Conservation (phyloP, 2,329 filamentous ascomycete species). For the Xylaria polymorpha region DNA sequence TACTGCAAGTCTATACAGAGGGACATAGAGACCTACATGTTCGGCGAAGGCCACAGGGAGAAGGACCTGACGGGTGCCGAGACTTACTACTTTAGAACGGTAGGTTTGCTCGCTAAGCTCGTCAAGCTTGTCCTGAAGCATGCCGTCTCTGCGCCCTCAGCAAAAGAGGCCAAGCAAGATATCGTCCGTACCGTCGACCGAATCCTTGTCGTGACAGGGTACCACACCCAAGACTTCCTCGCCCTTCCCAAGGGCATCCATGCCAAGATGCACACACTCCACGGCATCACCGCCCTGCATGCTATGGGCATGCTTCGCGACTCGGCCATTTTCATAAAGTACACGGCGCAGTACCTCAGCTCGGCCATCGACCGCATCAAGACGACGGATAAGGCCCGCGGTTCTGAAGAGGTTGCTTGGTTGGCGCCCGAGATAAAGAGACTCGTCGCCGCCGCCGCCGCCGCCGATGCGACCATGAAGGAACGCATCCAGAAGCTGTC, state of each 20-base stretch:
- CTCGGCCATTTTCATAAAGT: constrained; percentile 49
- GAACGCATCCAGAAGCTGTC: constrained; percentile 50
- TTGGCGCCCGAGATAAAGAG: constrained; percentile 50
- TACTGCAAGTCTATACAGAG: constrained; percentile 42
- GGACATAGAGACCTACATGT: constrained; percentile 33
- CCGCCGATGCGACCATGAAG: constrained; percentile 48
- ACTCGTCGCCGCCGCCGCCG: constrained; percentile 44
- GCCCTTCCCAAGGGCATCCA: constrained; percentile 32
- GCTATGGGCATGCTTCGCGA: constrained; percentile 54
- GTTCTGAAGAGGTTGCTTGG: constrained; percentile 50
- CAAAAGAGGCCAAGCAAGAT: constrained; percentile 26
- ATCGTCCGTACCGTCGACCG: constrained; percentile 20
- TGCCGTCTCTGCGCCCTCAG: constrained; percentile 24
- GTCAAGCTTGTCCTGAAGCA: constrained; percentile 36
- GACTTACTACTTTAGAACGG: constrained; percentile 39
- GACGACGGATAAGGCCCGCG: constrained; percentile 50
- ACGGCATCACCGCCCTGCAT: constrained; percentile 51
- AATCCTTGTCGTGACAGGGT: constrained; percentile 25
- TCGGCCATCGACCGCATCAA: constrained; percentile 50
- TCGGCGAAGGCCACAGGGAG: background rate
- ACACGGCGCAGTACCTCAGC: constrained; percentile 49
- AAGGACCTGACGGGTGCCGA: constrained; percentile 40
- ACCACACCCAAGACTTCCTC: constrained; percentile 41
- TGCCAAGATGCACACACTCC: constrained; percentile 42
- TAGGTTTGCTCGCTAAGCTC: constrained; percentile 38